Percentiles rank a stretch among this genome's conserved stretches.
These are phyloP conservation scores for Wickerhamomyces subpelliculosus DNA, from an alignment of 805 yeast species.

Conservation along the genomic window DNA sequence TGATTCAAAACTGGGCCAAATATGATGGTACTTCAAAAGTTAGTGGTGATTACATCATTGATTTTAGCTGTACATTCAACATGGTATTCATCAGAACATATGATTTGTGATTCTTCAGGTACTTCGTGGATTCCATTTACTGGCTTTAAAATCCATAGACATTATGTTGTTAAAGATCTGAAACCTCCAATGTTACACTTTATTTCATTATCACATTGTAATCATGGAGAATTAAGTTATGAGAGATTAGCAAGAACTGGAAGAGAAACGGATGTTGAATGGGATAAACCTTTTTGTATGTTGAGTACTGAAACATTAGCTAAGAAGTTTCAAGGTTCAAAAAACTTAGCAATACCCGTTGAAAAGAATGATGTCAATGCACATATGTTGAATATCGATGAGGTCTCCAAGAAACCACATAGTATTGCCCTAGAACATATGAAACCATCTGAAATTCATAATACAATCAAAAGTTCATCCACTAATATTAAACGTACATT, in stretches of 20 bases:
- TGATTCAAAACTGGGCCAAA: not conserved
- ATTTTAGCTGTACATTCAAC: conserved; percentile 1
- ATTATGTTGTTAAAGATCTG: conserved; percentile 34
- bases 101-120: conserved; percentile 29
- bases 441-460: not conserved
- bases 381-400: not conserved
- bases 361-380: no score
- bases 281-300: conserved; percentile 43
- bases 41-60: not conserved
- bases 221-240: conserved; percentile 40
- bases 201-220: conserved; percentile 44
- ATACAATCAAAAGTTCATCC: not conserved
- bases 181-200: conserved; percentile 34
- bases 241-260: conserved; percentile 29
- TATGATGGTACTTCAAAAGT: not conserved
- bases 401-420: conserved; percentile 9
- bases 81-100: conserved; percentile 10
- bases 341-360: no score
- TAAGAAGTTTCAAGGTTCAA: no score
- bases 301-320: conserved; percentile 23
- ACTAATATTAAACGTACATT: conserved; percentile 3
- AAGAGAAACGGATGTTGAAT: conserved; percentile 35
- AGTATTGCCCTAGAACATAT: not conserved
- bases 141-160: conserved; percentile 50
- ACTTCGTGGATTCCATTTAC: conserved; percentile 33